Base-by-base conservation (phyloP, 805 yeast species). In the Saccharomycopsis sp. region DNA sequence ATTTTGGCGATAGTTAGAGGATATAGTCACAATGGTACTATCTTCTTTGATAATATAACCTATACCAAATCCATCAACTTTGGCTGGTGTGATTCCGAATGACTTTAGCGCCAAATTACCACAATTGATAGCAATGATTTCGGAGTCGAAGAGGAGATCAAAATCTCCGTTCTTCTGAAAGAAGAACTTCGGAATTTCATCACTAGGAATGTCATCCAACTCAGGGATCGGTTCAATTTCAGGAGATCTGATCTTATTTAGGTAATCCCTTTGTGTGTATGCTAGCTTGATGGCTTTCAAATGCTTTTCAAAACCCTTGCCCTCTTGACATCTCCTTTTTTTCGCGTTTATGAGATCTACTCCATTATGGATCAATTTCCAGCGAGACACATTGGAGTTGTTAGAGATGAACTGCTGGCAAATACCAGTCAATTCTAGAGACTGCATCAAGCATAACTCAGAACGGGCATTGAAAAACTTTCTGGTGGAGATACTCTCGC, bases 21-120 rank as follows among this genome's bases (percentile, higher is more conserved):
- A 85, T 20, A 89, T 81, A 50, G 96, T 88, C n/a, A 91, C 77
- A 34, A 88, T 83, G 41, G 90, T 85, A 47, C 83, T 82, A 66
- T 91, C 94, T 57, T 80, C 83, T 68, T 90, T 91, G 64, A 91
- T 84, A 62, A 90, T 89, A 67, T 91, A 91, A 1, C 97, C 97
- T 23, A 91, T 77, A n/a, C 97, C 97, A 70, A 86, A 90, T 0
- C 97, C 97, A 65, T 87, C 90, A 51, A 90, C 84, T 18, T 83
- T 78, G 1, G 91, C 94, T 1, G 97, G 97, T 0, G 96, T 92
- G 59, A 91, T 83, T 1, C 97, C 97, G 73, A 91, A 91, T 37
- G 88, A 74, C 55, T 85, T 84, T 66, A 91, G 79, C 0, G 97
- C 89, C 9, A 96, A 91, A 68, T 90, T 91, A 20, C 97, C 97